Evolutionary conservation across 1,284 basidiomycete species (phyloP).

Genomic region (Caloboletus inedulis): DNA sequence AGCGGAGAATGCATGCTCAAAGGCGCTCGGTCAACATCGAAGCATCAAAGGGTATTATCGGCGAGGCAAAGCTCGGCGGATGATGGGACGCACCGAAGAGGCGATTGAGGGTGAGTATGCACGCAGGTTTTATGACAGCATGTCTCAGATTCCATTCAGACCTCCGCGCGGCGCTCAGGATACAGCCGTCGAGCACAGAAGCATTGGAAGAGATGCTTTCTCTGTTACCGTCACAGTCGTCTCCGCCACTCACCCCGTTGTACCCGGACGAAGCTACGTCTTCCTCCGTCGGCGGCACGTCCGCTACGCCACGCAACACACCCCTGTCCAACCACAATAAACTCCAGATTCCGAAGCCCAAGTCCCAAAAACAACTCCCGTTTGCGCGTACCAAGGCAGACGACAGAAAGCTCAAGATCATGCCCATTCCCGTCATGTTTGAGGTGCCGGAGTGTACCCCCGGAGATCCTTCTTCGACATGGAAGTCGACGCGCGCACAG

Average conservation of each 20-base stretch:
- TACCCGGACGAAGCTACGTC: slow-evolving; percentile 25
- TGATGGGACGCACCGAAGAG: slow-evolving; percentile 55
- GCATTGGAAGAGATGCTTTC: slow-evolving; percentile 51
- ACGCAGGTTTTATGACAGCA: background rate
- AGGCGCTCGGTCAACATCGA: slow-evolving; percentile 57
- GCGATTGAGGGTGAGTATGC: slow-evolving; percentile 51
- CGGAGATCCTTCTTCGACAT: slow-evolving; percentile 19
- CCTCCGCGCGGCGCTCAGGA: slow-evolving; percentile 51
- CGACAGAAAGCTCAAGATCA: slow-evolving; percentile 50
- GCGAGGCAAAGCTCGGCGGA: slow-evolving; percentile 59
- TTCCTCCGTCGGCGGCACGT: slow-evolving; percentile 24
- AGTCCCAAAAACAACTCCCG: slow-evolving; percentile 43
- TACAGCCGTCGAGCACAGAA: slow-evolving; percentile 60
- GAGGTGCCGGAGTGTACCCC: slow-evolving; percentile 35
- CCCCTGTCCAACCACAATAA: slow-evolving; percentile 17
- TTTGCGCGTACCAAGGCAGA: slow-evolving; percentile 49
- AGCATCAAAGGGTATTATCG: slow-evolving; percentile 66
- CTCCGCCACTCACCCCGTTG: slow-evolving; percentile 20
- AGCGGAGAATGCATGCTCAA: slow-evolving; percentile 63
- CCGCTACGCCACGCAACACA: slow-evolving; percentile 11
- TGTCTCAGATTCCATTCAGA: slow-evolving; percentile 38
- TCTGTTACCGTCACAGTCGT: slow-evolving; percentile 36
- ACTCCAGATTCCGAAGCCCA: slow-evolving; percentile 36
- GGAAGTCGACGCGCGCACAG: slow-evolving; percentile 27
- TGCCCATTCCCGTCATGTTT: slow-evolving; percentile 42